Percentiles rank a stretch among this genome's conserved stretches.
Conservation (phyloP, 768 basidiomycete genomes). For the Hortiboletus flavorubellus region DNA sequence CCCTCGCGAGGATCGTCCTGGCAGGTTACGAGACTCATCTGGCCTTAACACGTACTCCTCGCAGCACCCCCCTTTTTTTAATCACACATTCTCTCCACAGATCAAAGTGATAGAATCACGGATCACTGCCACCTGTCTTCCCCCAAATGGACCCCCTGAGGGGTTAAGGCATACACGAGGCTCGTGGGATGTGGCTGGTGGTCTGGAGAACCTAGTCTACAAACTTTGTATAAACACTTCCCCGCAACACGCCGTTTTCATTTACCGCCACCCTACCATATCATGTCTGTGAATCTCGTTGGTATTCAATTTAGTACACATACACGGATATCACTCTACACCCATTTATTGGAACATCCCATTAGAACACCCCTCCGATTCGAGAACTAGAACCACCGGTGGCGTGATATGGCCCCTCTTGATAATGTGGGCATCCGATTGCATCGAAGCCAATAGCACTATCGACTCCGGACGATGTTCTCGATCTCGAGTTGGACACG, state of each 20-base stretch:
- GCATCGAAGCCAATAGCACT: conserved; percentile 11
- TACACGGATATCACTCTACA: conserved; percentile 11
- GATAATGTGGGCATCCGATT: background rate
- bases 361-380: background rate
- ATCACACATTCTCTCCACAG: conserved; percentile 10
- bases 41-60: background rate
- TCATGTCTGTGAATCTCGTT: conserved; percentile 3
- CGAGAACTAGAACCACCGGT: conserved; percentile 7
- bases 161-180: conserved; percentile 19
- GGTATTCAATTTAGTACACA: conserved; percentile 13
- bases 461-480: conserved; percentile 43
- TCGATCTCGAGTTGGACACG: conserved; percentile 67
- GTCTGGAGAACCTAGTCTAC: conserved; percentile 13
- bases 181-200: conserved; percentile 3
- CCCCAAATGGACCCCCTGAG: conserved; percentile 13
- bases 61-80: conserved; percentile 3
- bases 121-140: conserved; percentile 5
- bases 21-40: conserved; percentile 13
- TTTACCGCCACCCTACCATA: conserved; percentile 15
- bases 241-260: conserved; percentile 28
- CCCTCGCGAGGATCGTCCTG: conserved; percentile 7
- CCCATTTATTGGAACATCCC: conserved; percentile 4
- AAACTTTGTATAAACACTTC: conserved; percentile 21
- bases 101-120: conserved; percentile 18
- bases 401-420: conserved; percentile 14